Percentiles rank a stretch among this genome's conserved stretches.
These are phyloP conservation scores for Hortiboletus flavorubellus DNA, from an alignment of 768 basidiomycete species.

Conservation along the genomic window DNA sequence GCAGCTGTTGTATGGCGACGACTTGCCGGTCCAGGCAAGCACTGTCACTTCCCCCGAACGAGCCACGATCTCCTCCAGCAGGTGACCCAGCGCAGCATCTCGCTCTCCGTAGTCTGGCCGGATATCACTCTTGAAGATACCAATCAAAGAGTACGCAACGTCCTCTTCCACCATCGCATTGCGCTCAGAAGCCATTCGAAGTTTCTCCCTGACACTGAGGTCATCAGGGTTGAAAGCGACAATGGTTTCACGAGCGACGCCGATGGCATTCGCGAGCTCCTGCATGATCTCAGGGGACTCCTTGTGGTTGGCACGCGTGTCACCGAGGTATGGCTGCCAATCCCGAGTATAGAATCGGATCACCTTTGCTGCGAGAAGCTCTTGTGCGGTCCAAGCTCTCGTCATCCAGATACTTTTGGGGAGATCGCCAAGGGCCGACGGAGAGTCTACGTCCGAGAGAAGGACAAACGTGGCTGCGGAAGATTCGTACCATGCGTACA, in stretches of 20 bases:
- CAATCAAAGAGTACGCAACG: background rate
- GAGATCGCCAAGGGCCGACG: background rate
- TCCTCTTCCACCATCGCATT: background rate
- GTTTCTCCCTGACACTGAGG: conserved; percentile 8
- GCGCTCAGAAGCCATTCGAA: conserved; percentile 11
- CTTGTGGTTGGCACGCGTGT: conserved; percentile 7
- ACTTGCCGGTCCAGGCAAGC: conserved; percentile 10
- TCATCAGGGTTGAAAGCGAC: background rate
- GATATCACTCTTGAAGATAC: too few species aligned
- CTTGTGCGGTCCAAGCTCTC: conserved; percentile 16
- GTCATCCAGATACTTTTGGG: conserved; percentile 5
- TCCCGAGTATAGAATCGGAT: conserved; percentile 8
- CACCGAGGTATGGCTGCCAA: conserved; percentile 10
- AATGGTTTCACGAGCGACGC: conserved; percentile 1
- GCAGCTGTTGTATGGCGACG: conserved; percentile 14
- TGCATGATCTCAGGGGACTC: conserved; percentile 8
- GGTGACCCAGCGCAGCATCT: conserved; percentile 6
- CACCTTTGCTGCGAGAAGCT: conserved; percentile 11
- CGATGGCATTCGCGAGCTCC: conserved; percentile 6
- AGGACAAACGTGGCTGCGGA: conserved; percentile 3
- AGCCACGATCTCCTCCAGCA: conserved; percentile 10
- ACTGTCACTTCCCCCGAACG: conserved; percentile 7
- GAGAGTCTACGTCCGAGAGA: background rate
- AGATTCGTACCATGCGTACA: conserved; percentile 14
- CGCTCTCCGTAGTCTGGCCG: conserved; percentile 9